These are phyloP conservation scores for Helicostylum pulchrum DNA, from an alignment of 192 early-diverging fungal genomes.

Conservation along the genomic window DNA sequence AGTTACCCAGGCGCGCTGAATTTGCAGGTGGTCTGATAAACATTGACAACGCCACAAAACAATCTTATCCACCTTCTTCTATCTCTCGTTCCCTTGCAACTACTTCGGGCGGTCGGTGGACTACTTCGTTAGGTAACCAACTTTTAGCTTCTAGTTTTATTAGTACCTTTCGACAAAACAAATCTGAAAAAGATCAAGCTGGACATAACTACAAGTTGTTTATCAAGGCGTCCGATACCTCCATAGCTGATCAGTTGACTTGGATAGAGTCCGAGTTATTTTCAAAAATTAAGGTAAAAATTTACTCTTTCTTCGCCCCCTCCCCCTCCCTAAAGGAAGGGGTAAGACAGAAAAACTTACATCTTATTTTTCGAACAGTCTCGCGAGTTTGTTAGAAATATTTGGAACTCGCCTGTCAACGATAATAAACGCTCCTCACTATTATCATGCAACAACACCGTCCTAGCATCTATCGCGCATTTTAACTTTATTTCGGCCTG, in stretches of 20 bases:
- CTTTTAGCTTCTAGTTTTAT: conserved; percentile 12
- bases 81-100: background rate
- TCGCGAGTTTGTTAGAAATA: conserved; percentile 13
- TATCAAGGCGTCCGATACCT: conserved; percentile 11
- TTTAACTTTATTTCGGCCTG: conserved; percentile 76
- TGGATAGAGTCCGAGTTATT: conserved; percentile 64
- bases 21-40: conserved; percentile 21
- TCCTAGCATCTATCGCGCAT: conserved; percentile 63
- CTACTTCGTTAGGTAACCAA: conserved; percentile 8
- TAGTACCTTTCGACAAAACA: conserved; percentile 1
- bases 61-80: background rate
- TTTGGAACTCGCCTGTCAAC: background rate
- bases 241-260: conserved; percentile 66
- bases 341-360: background rate
- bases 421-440: background rate
- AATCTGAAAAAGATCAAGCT: conserved; percentile 17
- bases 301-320: background rate
- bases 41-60: conserved; percentile 3
- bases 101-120: background rate
- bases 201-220: conserved; percentile 3
- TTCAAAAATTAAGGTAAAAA: conserved; percentile 40
- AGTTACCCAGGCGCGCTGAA: conserved; percentile 5
- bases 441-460: conserved; percentile 17
- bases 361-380: background rate
- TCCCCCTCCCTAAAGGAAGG: background rate